Evolutionary conservation across 306 rosid species (phyloP).

Genomic region (Inga leiocalycina): DNA sequence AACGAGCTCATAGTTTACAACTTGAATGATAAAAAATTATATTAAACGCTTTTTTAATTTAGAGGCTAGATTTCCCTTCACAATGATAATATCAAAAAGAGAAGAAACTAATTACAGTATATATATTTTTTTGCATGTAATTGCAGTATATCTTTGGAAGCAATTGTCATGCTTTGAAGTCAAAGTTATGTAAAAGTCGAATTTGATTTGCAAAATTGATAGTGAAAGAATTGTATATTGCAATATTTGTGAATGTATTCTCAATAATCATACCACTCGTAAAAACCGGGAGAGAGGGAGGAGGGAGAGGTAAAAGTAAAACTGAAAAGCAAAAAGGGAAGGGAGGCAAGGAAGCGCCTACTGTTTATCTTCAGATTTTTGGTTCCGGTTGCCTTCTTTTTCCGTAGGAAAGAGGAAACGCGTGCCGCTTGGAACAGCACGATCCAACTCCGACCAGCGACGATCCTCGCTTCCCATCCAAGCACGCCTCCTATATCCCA

Average conservation of each 20-base stretch:
- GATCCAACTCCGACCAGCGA: conserved; percentile 23
- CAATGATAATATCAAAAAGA: no score
- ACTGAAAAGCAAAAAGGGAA: conserved; percentile 1
- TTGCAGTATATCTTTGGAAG: not conserved
- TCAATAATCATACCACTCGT: not conserved
- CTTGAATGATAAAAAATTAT: no score
- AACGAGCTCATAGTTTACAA: no score
- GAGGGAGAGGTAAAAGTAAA: not conserved
- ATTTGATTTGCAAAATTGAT: not conserved
- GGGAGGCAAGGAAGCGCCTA: conserved; percentile 1
- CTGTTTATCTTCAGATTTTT: conserved; percentile 12
- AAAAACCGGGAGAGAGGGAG: not conserved
- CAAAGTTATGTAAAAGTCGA: not conserved
- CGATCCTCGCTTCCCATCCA: conserved; percentile 15
- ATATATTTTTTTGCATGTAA: no score
- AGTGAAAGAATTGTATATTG: not conserved
- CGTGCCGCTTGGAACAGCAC: not conserved
- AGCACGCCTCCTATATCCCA: conserved; percentile 7
- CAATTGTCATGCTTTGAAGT: not conserved
- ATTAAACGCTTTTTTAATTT: no score
- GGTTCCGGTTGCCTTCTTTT: conserved; percentile 4
- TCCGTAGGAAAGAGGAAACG: not conserved
- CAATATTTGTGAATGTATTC: not conserved
- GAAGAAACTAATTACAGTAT: no score
- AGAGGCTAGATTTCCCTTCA: no score